These are phyloP conservation scores for Stentor coeruleus DNA, from an alignment of 73 alveolate species.

Conservation along the genomic window DNA sequence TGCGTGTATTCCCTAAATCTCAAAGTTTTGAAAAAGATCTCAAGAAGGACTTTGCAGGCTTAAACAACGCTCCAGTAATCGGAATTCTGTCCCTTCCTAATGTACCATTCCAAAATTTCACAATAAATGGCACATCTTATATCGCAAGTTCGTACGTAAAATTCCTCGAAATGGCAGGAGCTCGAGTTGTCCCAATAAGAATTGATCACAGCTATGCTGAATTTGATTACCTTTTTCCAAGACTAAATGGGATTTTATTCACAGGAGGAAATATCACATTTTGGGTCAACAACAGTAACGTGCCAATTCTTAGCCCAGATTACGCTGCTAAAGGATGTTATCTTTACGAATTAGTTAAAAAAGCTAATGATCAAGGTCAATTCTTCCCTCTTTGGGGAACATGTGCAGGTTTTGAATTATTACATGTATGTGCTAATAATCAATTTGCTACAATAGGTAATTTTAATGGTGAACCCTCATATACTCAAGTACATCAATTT, in stretches of 20 bases:
- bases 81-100: neutral
- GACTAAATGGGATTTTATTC: constrained; percentile 46
- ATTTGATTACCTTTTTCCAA: neutral
- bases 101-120: neutral
- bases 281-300: constrained; percentile 28
- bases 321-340: constrained; percentile 38
- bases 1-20: no score
- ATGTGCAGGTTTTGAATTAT: constrained; percentile 42
- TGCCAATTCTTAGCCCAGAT: constrained; percentile 39
- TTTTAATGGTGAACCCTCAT: neutral
- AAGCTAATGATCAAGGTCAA: constrained; percentile 40
- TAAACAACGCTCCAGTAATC: no score
- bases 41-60: no score
- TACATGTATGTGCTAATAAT: constrained; percentile 3
- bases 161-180: constrained; percentile 44
- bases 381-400: constrained; percentile 48
- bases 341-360: constrained; percentile 29
- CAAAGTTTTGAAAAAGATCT: no score
- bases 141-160: constrained; percentile 38
- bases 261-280: constrained; percentile 45
- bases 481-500: neutral
- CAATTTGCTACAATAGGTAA: neutral
- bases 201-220: constrained; percentile 38
- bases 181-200: constrained; percentile 45
- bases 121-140: constrained; percentile 9